A percentile compares a stretch with the other conserved stretches of the same genome.
Conservation (phyloP, 1,284 basidiomycete species). For the Crepidotus sp. region DNA sequence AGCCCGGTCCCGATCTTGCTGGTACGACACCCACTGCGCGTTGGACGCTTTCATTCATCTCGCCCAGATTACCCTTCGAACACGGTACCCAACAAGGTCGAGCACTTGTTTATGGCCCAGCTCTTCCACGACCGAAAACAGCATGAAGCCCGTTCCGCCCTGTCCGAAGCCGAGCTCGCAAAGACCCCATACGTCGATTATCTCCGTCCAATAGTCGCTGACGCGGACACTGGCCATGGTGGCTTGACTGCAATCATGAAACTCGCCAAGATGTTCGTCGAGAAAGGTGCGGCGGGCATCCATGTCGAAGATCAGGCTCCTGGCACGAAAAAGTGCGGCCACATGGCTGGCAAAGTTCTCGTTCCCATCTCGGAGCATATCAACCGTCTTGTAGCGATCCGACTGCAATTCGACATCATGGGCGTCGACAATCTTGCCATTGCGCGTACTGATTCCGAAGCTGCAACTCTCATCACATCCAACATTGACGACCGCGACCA, state of each 20-base stretch:
- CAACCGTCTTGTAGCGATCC: slow-evolving; percentile 69
- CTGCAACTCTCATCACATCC: slow-evolving; percentile 92
- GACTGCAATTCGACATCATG: slow-evolving; percentile 57
- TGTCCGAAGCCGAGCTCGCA: slow-evolving; percentile 70
- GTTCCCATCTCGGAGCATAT: slow-evolving; percentile 74
- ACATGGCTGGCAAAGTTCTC: slow-evolving; percentile 78
- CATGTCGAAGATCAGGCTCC: slow-evolving; percentile 82
- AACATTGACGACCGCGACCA: slow-evolving; percentile 98
- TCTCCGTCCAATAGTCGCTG: slow-evolving; percentile 67
- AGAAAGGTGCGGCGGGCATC: slow-evolving; percentile 73
- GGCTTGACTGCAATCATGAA: slow-evolving; percentile 76
- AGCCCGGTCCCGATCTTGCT: slow-evolving; percentile 96
- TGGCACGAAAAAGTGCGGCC: slow-evolving; percentile 81
- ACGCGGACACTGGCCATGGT: slow-evolving; percentile 81
- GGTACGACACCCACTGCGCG: slow-evolving; percentile 38
- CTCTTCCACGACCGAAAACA: slow-evolving; percentile 87
- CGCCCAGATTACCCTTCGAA: slow-evolving; percentile 84
- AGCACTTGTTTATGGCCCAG: slow-evolving; percentile 82
- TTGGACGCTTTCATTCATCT: background rate
- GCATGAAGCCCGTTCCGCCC: slow-evolving; percentile 61
- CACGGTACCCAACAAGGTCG: slow-evolving; percentile 89
- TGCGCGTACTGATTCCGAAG: slow-evolving; percentile 81
- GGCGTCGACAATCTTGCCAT: slow-evolving; percentile 63
- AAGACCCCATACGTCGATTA: slow-evolving; percentile 57
- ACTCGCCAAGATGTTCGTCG: slow-evolving; percentile 72